phyloP scores from a whole-genome alignment of 2,329 filamentous ascomycete species.

The Fusarium piperis region DNA sequence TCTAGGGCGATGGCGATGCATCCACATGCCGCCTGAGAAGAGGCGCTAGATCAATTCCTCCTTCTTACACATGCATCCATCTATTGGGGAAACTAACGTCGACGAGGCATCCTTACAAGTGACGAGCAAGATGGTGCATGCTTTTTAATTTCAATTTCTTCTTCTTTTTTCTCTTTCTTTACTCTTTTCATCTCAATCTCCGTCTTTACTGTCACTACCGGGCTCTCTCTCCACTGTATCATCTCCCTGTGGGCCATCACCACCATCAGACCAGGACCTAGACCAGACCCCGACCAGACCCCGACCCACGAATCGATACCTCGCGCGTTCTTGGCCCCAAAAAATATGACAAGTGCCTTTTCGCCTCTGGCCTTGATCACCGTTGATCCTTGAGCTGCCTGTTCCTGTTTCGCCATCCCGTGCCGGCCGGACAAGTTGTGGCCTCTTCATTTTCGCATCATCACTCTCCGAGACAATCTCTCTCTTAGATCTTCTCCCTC shows the following conservation, averaged over 20 bases:
- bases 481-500: neutral
- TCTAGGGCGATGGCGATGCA: neutral
- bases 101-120: neutral
- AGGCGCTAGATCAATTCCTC: neutral
- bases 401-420: neutral
- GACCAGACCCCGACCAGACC: too few relatives aligned
- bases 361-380: neutral
- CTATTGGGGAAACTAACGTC: neutral
- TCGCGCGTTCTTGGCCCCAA: neutral
- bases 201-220: neutral
- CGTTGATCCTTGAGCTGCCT: neutral
- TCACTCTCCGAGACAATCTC: neutral
- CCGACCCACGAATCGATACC: neutral
- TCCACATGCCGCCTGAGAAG: neutral
- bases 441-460: neutral
- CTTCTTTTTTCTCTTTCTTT: neutral
- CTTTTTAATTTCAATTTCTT: constrained; percentile 1
- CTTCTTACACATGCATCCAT: neutral
- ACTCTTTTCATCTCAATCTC: neutral
- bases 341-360: constrained; percentile 7
- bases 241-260: neutral
- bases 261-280: neutral
- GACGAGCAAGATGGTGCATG: neutral
- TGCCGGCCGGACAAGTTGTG: neutral
- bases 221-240: neutral